These are phyloP conservation scores for Aspergillus aculeatinus DNA, from an alignment of 2,329 filamentous ascomycete genomes.

Conservation along the genomic window DNA sequence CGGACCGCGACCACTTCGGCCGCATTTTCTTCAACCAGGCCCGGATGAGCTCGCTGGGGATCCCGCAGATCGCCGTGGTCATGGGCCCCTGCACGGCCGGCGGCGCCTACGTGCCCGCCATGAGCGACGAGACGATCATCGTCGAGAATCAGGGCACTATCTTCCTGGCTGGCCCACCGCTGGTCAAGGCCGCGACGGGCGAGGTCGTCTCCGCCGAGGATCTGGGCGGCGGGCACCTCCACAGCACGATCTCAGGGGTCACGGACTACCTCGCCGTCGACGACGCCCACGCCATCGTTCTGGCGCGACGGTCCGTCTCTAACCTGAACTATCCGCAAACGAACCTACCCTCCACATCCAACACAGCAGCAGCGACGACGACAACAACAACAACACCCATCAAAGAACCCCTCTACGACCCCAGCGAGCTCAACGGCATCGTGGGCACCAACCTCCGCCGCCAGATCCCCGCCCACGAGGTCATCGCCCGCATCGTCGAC, in stretches of 20 bases:
- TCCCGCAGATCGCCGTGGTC: conserved; percentile 90
- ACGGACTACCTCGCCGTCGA: conserved; percentile 94
- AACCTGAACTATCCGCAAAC: conserved; percentile 84
- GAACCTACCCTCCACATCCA: conserved; percentile 29
- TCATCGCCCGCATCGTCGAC: conserved; percentile 91
- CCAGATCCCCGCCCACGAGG: conserved; percentile 80
- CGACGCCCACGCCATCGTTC: conserved; percentile 84
- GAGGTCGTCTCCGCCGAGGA: conserved; percentile 90
- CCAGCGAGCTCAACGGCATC: conserved; percentile 80
- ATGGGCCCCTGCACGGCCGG: conserved; percentile 98
- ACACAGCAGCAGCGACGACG: no score
- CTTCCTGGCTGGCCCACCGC: conserved; percentile 88
- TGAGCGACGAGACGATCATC: conserved; percentile 97
- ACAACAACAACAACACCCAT: conserved; percentile 37
- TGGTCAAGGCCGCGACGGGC: conserved; percentile 94
- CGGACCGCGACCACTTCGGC: conserved; percentile 90
- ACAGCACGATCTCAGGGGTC: conserved; percentile 87
- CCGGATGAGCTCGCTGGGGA: conserved; percentile 81
- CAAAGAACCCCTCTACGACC: conserved; percentile 75
- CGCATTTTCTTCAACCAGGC: conserved; percentile 99
- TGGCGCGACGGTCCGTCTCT: conserved; percentile 77
- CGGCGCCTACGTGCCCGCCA: conserved; percentile 92
- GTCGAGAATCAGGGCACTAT: conserved; percentile 95
- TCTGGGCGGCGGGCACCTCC: conserved; percentile 83
- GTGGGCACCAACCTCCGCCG: conserved; percentile 86